Conservation (phyloP, 345 rosid genomes). For the Pistacia atlantica region DNA sequence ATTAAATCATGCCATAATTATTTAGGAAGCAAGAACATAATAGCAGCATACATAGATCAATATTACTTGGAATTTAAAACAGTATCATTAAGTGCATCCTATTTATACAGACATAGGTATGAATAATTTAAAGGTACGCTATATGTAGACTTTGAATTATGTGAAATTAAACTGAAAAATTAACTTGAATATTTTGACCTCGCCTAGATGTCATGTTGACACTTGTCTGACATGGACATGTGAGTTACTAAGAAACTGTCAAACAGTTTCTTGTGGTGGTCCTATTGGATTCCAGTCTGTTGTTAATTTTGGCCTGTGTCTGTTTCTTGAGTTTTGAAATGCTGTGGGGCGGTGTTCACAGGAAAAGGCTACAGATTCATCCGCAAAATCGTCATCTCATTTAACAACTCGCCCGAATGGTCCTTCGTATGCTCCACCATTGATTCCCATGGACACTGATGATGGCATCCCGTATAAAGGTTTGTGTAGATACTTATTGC, state of each 20-base stretch:
- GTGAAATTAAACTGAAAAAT: neutral
- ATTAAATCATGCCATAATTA: neutral
- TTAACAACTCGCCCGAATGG: conserved; percentile 63
- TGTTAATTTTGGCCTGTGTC: neutral
- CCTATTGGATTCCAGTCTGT: neutral
- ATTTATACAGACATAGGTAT: neutral
- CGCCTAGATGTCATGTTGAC: neutral
- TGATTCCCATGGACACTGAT: conserved; percentile 63
- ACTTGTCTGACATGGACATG: neutral
- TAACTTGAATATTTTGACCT: conserved; percentile 1
- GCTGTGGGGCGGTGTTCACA: conserved; percentile 33
- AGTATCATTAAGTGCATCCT: neutral
- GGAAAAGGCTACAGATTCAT: conserved; percentile 74
- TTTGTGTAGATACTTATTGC: conserved; percentile 24
- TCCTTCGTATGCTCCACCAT: conserved; percentile 63
- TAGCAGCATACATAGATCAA: neutral
- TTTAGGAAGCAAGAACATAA: neutral
- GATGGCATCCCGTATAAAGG: conserved; percentile 79
- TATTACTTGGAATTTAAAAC: neutral
- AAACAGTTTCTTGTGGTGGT: neutral
- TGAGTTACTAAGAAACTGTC: neutral
- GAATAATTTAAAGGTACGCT: neutral
- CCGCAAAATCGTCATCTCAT: conserved; percentile 66
- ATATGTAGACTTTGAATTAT: neutral
- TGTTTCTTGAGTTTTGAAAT: conserved; percentile 13